Percentiles rank a stretch among this genome's conserved stretches.
Evolutionary conservation across 1,284 basidiomycete genomes (phyloP).

Genomic region (Trichosporon sp.): DNA sequence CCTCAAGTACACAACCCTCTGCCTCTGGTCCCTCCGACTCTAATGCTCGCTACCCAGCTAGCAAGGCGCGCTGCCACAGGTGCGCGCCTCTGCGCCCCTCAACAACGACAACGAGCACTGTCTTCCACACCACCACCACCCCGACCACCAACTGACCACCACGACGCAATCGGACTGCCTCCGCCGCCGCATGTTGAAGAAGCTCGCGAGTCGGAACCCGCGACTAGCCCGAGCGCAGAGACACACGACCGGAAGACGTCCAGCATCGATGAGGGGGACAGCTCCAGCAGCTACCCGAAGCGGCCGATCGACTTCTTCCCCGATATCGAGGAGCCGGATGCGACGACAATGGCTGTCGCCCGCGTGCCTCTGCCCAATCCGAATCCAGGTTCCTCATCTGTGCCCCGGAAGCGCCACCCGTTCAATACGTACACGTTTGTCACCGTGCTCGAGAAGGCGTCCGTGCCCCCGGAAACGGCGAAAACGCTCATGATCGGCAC

Average conservation of each 20-base stretch:
- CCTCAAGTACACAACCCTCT: neutral
- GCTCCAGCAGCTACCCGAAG: neutral
- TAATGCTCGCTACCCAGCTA: neutral
- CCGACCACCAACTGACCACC: neutral
- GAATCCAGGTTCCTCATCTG: neutral
- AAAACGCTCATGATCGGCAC: slow-evolving; percentile 80
- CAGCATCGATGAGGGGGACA: neutral
- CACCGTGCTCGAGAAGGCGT: slow-evolving; percentile 40
- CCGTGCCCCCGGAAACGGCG: slow-evolving; percentile 51
- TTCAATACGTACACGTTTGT: slow-evolving; percentile 49
- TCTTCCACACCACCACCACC: neutral
- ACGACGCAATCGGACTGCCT: neutral
- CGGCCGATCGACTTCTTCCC: slow-evolving; percentile 1
- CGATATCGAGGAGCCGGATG: slow-evolving; percentile 1
- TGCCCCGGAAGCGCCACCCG: slow-evolving; percentile 32
- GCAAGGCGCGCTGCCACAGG: neutral
- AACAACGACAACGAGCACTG: neutral
- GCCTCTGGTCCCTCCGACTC: neutral
- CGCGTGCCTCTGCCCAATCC: slow-evolving; percentile 14
- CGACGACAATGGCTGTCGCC: slow-evolving; percentile 7
- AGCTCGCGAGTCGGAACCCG: neutral
- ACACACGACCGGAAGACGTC: neutral
- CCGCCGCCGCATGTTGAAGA: neutral
- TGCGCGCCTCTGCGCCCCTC: neutral
- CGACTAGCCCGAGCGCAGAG: neutral